phyloP scores from a whole-genome alignment of 1,284 basidiomycete genomes.

The Austroboletus novae-zelandiae region DNA sequence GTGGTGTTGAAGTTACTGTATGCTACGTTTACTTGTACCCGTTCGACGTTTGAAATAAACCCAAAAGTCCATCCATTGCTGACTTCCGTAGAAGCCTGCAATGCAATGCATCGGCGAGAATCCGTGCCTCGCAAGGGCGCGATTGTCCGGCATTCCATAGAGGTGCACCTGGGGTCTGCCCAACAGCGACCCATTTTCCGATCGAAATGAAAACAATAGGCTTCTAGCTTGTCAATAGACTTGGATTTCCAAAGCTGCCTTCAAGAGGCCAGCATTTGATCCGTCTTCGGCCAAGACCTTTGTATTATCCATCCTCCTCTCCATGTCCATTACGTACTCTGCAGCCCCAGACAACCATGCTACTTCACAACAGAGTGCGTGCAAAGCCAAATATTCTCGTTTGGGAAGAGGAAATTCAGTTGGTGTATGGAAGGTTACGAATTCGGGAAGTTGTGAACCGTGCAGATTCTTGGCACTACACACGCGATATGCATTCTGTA shows the following conservation, averaged over 20 bases:
- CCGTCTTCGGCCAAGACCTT: not conserved
- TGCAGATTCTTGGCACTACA: not conserved
- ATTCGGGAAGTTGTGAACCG: not conserved
- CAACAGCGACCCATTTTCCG: no score
- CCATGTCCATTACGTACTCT: conserved; percentile 1
- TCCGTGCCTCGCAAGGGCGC: no score
- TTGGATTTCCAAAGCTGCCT: not conserved
- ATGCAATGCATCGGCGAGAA: no score
- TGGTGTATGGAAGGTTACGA: not conserved
- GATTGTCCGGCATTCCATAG: no score
- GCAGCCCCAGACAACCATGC: conserved; percentile 2
- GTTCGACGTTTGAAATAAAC: no score
- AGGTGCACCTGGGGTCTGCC: no score
- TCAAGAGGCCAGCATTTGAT: not conserved
- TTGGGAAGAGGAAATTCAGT: not conserved
- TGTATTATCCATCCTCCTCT: conserved; percentile 1
- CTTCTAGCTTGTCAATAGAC: no score
- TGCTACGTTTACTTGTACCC: no score
- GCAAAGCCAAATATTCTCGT: not conserved
- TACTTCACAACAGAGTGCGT: conserved; percentile 3
- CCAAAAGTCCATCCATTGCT: no score
- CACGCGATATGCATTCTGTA: not conserved
- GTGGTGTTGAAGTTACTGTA: no score
- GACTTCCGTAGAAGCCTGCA: no score
- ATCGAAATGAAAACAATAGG: no score